Base-by-base conservation (phyloP, 2,329 filamentous ascomycete genomes). In the Canariomyces notabilis region DNA sequence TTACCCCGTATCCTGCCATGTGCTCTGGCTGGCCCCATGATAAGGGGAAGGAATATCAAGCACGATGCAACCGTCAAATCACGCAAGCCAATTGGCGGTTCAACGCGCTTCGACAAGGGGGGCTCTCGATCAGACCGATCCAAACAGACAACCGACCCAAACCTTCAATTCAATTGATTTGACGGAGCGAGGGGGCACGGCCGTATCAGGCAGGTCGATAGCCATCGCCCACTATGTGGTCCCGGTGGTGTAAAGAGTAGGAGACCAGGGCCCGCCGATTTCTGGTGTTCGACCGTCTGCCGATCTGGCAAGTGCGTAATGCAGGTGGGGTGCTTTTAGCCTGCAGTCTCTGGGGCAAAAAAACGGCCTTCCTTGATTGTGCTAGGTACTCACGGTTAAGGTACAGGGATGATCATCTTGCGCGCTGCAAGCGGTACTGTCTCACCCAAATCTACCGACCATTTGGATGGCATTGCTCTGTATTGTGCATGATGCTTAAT, bases 121-220 rank as follows among this genome's bases (percentile, higher is more conserved):
- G 34, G 20, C 29, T 14, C 18, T 31, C 32, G 35, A 26, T n/a
- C n/a, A n/a, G n/a, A n/a, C n/a, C 44, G 16, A 6, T 14, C 36
- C 31, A 23, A 14, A 16, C 36, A 37, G 18, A 20, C 33, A 22
- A 33, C 41, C 38, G 29, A n/a, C n/a, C n/a, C n/a, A n/a, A n/a
- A n/a, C n/a, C n/a, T n/a, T n/a, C n/a, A n/a, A n/a, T n/a, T 19
- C 5, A 38, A 31, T 33, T 52, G 55, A 59, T 59, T 59, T 50
- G 54, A 49, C 50, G 51, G 52, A 50, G 35, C 33, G 6, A 46
- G 21, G 26, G 37, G 26, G 9, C 16, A 11, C 39, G 26, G 38
- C 54, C 54, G 32, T 44, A 57, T 53, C 54, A 57, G 57, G 57
- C 55, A 59, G 57, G 57, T 59, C 55, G 50, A 39, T 51, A 37